Percentiles rank a stretch among this genome's conserved stretches.
Conservation (phyloP, 257 asterid species). For the Nyctanthes arbortristis region DNA sequence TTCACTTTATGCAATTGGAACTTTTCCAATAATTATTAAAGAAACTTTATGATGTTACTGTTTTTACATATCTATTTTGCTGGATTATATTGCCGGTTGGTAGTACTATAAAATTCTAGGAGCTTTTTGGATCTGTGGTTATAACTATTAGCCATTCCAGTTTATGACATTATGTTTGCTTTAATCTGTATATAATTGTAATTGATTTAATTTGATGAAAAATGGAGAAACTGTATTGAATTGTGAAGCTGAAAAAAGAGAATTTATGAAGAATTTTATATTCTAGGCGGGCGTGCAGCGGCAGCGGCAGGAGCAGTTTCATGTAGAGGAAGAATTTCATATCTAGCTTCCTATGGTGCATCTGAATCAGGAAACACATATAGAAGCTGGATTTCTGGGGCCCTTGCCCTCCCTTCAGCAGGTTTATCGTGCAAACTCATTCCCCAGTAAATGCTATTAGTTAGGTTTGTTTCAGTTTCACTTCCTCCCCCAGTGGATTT, state of each 20-base stretch:
- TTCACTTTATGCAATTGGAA: no score
- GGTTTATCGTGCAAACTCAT: slow-evolving; percentile 41
- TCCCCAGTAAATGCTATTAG: background rate
- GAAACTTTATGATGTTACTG: no score
- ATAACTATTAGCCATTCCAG: no score
- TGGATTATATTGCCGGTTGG: no score
- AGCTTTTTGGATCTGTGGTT: no score
- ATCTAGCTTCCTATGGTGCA: slow-evolving; percentile 59
- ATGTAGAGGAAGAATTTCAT: slow-evolving; percentile 59
- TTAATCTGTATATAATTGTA: background rate
- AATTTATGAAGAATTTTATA: slow-evolving; percentile 9
- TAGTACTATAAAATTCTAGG: no score
- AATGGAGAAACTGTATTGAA: background rate
- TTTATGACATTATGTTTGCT: no score
- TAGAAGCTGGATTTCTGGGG: slow-evolving; percentile 69
- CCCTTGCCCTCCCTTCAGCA: slow-evolving; percentile 83
- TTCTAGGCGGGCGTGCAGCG: slow-evolving; percentile 70
- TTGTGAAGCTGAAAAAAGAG: background rate
- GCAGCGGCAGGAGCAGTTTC: slow-evolving; percentile 69
- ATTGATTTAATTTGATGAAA: background rate
- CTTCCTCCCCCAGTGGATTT: no score
- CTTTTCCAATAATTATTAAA: no score
- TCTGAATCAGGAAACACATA: slow-evolving; percentile 61
- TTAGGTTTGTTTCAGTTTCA: slow-evolving; percentile 10
- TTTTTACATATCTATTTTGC: no score